These are phyloP conservation scores for Metschnikowia vanudenii DNA, from an alignment of 805 yeast species.

Conservation along the genomic window DNA sequence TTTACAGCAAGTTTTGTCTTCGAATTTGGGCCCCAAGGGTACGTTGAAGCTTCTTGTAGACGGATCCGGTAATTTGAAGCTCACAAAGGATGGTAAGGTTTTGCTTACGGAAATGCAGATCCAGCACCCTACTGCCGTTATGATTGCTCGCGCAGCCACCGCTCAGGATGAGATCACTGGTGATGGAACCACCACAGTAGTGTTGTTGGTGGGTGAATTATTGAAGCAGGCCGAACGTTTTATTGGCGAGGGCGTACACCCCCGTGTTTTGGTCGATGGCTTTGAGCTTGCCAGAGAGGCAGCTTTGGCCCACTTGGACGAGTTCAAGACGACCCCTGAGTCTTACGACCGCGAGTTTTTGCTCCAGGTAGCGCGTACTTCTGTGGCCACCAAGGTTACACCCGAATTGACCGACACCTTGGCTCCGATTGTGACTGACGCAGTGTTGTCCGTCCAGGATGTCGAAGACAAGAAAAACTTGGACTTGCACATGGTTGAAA, in stretches of 20 bases:
- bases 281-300: constrained; percentile 86
- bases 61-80: constrained; percentile 92
- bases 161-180: constrained; percentile 99
- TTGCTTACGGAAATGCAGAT: constrained; percentile 94
- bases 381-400: constrained; percentile 83
- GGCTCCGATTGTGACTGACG: constrained; percentile 95
- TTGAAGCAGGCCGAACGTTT: constrained; percentile 92
- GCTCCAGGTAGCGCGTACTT: constrained; percentile 87
- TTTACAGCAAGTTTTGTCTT: constrained; percentile 83
- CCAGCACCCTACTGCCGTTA: constrained; percentile 50
- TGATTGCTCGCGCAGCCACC: constrained; percentile 89
- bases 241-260: constrained; percentile 92
- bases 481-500: constrained; percentile 96
- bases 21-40: constrained; percentile 96
- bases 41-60: constrained; percentile 95
- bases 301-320: constrained; percentile 65
- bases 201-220: constrained; percentile 89
- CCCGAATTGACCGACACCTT: constrained; percentile 73
- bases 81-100: constrained; percentile 96
- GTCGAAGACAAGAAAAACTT: constrained; percentile 46
- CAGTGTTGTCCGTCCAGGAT: constrained; percentile 73
- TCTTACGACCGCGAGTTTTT: constrained; percentile 81
- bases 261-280: constrained; percentile 91
- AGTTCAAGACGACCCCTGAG: constrained; percentile 53
- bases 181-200: constrained; percentile 97